Percentiles rank a stretch among this genome's conserved stretches.
Conservation (phyloP, 2,329 filamentous ascomycete genomes). For the Botrytis pseudocinerea region DNA sequence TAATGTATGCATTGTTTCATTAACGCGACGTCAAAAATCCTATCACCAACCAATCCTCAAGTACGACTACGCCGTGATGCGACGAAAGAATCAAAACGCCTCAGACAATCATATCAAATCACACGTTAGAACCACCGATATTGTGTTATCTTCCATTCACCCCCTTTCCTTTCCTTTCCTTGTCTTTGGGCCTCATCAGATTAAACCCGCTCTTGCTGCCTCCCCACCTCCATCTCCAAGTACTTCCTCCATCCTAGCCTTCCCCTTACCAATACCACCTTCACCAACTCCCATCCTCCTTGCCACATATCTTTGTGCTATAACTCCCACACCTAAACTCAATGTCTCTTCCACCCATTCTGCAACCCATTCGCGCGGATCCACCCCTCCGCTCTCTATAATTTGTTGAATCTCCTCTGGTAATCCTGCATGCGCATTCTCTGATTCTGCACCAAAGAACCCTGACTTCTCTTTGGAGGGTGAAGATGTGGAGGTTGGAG, state of each 20-base stretch:
- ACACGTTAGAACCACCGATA: not conserved
- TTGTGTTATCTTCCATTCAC: not conserved
- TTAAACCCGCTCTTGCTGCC: conserved; percentile 58
- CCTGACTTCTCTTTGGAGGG: conserved; percentile 35
- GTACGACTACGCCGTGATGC: not conserved
- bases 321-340: conserved; percentile 73
- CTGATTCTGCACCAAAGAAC: conserved; percentile 44
- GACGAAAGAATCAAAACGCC: conserved; percentile 5
- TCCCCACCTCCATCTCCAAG: conserved; percentile 59
- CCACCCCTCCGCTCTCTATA: conserved; percentile 71
- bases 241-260: conserved; percentile 58
- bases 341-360: conserved; percentile 95
- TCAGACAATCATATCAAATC: not conserved
- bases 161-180: not conserved
- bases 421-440: conserved; percentile 49
- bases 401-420: conserved; percentile 88
- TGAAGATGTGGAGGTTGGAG: conserved; percentile 46
- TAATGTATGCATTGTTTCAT: not conserved
- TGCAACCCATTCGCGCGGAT: conserved; percentile 94
- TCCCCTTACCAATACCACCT: conserved; percentile 62
- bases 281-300: conserved; percentile 94
- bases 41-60: not conserved
- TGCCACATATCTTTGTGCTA: conserved; percentile 94
- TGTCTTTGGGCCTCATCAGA: not conserved
- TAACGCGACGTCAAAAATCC: not conserved